Conservation (phyloP, 257 asterid genomes). For the Striga asiatica region DNA sequence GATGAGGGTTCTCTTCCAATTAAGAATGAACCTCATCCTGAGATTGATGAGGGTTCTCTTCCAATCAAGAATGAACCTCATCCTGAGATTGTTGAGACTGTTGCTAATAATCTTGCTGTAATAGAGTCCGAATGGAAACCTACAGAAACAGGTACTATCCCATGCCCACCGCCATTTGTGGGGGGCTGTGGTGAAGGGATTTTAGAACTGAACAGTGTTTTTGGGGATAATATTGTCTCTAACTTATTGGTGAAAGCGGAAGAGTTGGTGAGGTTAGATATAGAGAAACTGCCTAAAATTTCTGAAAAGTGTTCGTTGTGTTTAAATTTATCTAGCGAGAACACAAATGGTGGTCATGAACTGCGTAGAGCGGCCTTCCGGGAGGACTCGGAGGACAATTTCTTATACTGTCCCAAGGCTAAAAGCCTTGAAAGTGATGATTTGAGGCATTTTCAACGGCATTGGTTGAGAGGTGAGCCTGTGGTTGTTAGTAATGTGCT, state of each 20-base stretch:
- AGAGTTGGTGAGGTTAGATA: conserved; percentile 16
- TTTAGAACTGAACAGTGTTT: conserved; percentile 37
- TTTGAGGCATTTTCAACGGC: conserved; percentile 62
- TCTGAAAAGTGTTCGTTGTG: conserved; percentile 37
- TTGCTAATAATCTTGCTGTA: conserved; percentile 5
- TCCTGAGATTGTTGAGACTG: conserved; percentile 13
- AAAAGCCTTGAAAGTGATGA: conserved; percentile 39
- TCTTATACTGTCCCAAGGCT: conserved; percentile 59
- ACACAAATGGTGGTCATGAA: conserved; percentile 15
- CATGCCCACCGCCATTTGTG: conserved; percentile 37
- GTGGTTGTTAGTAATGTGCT: conserved; percentile 72
- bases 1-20: not conserved
- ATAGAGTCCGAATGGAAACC: conserved; percentile 35
- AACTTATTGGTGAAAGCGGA: conserved; percentile 39
- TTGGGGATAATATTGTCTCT: conserved; percentile 28
- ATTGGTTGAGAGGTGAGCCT: conserved; percentile 83
- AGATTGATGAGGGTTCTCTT: not conserved
- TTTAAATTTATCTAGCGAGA: conserved; percentile 18
- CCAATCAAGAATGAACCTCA: not conserved
- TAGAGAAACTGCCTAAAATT: conserved; percentile 8
- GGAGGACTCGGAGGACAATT: conserved; percentile 41
- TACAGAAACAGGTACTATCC: conserved; percentile 37
- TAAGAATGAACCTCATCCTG: not conserved
- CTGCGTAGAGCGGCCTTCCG: conserved; percentile 53
- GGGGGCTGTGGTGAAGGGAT: conserved; percentile 58